Percentiles rank a stretch among this genome's conserved stretches.
phyloP scores from a whole-genome alignment of 352 stramenopile species.

The Phytophthora boehmeriae region DNA sequence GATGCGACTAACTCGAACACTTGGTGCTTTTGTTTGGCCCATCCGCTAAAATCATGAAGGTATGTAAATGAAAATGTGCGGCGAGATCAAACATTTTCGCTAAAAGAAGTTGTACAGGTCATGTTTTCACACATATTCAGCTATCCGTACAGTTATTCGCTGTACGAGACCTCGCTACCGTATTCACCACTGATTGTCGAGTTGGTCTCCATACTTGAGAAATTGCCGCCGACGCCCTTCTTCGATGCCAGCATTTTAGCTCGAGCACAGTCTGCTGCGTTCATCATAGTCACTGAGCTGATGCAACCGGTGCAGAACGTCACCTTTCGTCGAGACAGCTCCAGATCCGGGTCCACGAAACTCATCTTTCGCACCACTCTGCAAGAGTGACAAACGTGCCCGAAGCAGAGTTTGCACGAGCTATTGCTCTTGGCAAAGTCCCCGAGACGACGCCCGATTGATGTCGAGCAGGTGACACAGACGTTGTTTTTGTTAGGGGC shows the following conservation, averaged over 20 bases:
- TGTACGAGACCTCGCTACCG: slow-evolving; percentile 16
- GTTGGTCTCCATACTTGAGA: slow-evolving; percentile 10
- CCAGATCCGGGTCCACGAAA: slow-evolving; percentile 36
- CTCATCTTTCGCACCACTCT: slow-evolving; percentile 34
- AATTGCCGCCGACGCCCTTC: slow-evolving; percentile 6
- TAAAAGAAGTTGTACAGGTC: too few relatives aligned
- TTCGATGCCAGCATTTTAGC: slow-evolving; percentile 13
- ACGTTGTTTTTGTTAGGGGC: slow-evolving; percentile 20
- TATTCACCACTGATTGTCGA: slow-evolving; percentile 13
- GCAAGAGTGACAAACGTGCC: slow-evolving; percentile 31
- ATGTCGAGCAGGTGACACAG: slow-evolving; percentile 22
- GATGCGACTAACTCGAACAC: too few relatives aligned
- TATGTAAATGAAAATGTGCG: too few relatives aligned
- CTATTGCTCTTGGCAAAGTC: slow-evolving; percentile 17
- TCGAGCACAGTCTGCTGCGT: slow-evolving; percentile 9
- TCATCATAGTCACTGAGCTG: slow-evolving; percentile 13
- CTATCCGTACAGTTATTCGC: too few relatives aligned
- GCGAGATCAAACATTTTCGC: too few relatives aligned
- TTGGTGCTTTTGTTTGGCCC: too few relatives aligned
- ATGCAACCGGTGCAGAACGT: slow-evolving; percentile 39
- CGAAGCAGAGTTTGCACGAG: slow-evolving; percentile 36
- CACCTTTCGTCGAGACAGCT: slow-evolving; percentile 35
- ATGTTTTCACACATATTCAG: too few relatives aligned
- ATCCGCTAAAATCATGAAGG: too few relatives aligned
- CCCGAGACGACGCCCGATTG: slow-evolving; percentile 14